phyloP scores from a whole-genome alignment of 176 grass and related monocot genomes.

The Zea luxurians region DNA sequence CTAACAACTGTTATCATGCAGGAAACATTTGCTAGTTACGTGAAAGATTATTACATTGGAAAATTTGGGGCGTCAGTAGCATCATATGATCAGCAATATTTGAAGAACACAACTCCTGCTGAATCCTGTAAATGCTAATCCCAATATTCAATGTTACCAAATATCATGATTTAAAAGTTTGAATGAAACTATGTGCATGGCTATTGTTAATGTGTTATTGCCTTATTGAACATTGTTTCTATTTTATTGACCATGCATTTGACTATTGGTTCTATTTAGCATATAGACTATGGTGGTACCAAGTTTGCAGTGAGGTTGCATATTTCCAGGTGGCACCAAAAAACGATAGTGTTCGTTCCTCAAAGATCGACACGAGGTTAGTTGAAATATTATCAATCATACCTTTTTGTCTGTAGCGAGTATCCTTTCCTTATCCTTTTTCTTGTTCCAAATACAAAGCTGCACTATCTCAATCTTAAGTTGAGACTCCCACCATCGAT shows the following conservation, averaged over 20 bases:
- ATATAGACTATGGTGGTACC: slow-evolving; percentile 90
- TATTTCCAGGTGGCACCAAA: slow-evolving; percentile 94
- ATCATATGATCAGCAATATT: slow-evolving; percentile 84
- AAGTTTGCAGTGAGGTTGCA: slow-evolving; percentile 96
- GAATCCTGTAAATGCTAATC: slow-evolving; percentile 58
- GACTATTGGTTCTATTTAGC: slow-evolving; percentile 50
- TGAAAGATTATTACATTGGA: slow-evolving; percentile 83
- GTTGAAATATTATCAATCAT: slow-evolving; percentile 16
- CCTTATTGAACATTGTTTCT: slow-evolving; percentile 11
- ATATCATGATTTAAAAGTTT: slow-evolving; percentile 20
- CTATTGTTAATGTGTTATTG: slow-evolving; percentile 5
- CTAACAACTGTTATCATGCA: slow-evolving; percentile 43
- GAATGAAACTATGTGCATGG: slow-evolving; percentile 11
- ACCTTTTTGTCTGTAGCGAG: slow-evolving; percentile 14
- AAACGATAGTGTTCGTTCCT: slow-evolving; percentile 78
- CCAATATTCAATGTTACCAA: slow-evolving; percentile 11
- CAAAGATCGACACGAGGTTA: slow-evolving; percentile 78
- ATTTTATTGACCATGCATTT: slow-evolving; percentile 23
- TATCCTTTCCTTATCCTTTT: slow-evolving; percentile 5
- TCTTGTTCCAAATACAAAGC: neutral
- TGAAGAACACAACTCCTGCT: slow-evolving; percentile 85
- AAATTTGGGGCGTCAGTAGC: slow-evolving; percentile 60
- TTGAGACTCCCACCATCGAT: neutral
- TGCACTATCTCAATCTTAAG: neutral
- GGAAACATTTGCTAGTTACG: slow-evolving; percentile 76